phyloP scores from a whole-genome alignment of 2,329 filamentous ascomycete species.

The Leptographium wingfieldii region DNA sequence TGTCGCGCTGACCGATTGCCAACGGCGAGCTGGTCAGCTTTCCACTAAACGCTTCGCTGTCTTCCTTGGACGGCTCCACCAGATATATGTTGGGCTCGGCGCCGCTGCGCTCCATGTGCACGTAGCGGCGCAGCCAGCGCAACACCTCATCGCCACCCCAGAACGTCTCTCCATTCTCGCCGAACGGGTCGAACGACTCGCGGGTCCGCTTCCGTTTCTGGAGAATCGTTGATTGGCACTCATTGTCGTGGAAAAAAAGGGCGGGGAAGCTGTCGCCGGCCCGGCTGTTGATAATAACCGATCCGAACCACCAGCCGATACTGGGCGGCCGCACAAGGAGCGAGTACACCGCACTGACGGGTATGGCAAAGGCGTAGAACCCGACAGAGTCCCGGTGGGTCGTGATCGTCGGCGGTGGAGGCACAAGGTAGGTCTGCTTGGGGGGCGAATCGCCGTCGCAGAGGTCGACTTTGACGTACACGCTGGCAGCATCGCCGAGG shows the following conservation, averaged over 20 bases:
- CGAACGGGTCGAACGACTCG: slow-evolving; percentile 85
- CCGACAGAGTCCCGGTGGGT: slow-evolving; percentile 59
- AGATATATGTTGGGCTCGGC: slow-evolving; percentile 87
- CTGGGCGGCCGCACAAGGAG: slow-evolving; percentile 83
- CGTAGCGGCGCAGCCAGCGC: slow-evolving; percentile 77
- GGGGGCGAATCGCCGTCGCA: slow-evolving; percentile 70
- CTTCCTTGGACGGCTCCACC: slow-evolving; percentile 75
- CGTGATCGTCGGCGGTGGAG: slow-evolving; percentile 77
- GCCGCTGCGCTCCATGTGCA: slow-evolving; percentile 67
- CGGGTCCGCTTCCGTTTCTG: slow-evolving; percentile 78
- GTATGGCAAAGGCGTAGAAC: slow-evolving; percentile 82
- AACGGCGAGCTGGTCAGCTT: slow-evolving; percentile 36
- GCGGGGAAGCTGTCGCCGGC: slow-evolving; percentile 90
- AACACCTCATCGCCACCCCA: slow-evolving; percentile 97
- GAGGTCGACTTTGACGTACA: slow-evolving; percentile 93
- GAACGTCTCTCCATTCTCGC: slow-evolving; percentile 74
- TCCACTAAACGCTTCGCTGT: slow-evolving; percentile 60
- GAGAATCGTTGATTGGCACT: slow-evolving; percentile 89
- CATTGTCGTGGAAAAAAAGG: slow-evolving; percentile 93
- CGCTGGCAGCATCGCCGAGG: slow-evolving; percentile 71
- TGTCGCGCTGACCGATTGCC: slow-evolving; percentile 29
- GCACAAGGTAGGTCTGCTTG: slow-evolving; percentile 79
- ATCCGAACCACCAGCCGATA: slow-evolving; percentile 97
- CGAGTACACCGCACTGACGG: slow-evolving; percentile 81
- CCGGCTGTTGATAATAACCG: slow-evolving; percentile 81